Evolutionary conservation across 2,329 filamentous ascomycete genomes (phyloP), one percentile per base, ranked within the genome.

Genomic region (Exserohilum turcica): DNA sequence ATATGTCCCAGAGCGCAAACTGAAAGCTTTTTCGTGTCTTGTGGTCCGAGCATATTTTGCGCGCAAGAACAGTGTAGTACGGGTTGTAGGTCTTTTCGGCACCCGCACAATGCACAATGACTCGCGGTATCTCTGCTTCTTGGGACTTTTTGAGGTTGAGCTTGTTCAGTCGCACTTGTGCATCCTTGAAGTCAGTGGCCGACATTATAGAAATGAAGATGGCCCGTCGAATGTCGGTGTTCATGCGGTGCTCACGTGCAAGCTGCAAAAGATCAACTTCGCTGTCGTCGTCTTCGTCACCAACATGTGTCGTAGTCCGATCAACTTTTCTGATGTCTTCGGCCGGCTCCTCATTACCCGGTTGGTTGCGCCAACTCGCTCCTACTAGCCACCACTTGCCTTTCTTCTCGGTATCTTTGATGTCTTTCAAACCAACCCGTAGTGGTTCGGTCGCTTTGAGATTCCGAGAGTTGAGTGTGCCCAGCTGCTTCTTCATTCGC

Each of bases 371-470:
- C 85, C 93, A 97, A 74, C 92, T 96, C n/a, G 94, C 93, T 45
- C 94, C 94, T 5, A 97, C 90, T 16, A 97, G 84, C 94, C 94
- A 99, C 94, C 94, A 99, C 78, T 96, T 97, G 0, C 94, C 94
- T 70, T 88, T 90, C 70, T 89, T 93, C 35, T 93, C 89, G 0
- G 88, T 88, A 57, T 92, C 85, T 58, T 86, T 86, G 45, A 99
- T 90, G 67, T 99, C 94, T 32, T 83, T 81, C 3, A 97, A 81
- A 9, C 89, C 86, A 52, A 97, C 87, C 7, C 91, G 86, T 54
- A 99, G 81, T 3, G 94, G 91, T 55, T 95, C 90, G 3, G 85
- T 88, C 6, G 88, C 86, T 60, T 91, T 91, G 53, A 89, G 79
- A 54, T 80, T 84, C 66, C 84, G 79, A 9, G 79, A 76, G 68